Base-by-base conservation (phyloP, 2,329 filamentous ascomycete genomes). In the Sporothrix variecibatus region DNA sequence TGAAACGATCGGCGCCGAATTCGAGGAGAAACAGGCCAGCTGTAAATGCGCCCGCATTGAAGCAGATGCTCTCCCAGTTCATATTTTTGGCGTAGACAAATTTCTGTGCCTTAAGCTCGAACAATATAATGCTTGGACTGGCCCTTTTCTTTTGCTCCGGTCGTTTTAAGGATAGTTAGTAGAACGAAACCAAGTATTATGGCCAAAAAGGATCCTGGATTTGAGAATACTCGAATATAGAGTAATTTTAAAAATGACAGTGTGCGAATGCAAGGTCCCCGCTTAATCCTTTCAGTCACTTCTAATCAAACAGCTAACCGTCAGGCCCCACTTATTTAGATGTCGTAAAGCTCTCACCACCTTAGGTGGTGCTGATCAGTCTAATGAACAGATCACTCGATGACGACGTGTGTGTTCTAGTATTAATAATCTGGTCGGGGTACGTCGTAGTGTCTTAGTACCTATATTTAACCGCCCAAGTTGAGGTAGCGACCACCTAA, bases 1-100 rank as follows among this genome's bases (percentile, higher is more conserved):
- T 67, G 62, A 67, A 67, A 31, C 62, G 62, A 46, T 67, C 62
- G 7, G 62, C 62, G 62, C 62, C 62, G 62, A 67, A 67, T 67
- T 67, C 62, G n/a, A 67, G 62, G 62, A 67, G 62, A 67, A 67
- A 67, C 62, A 67, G n/a, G 40, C 62, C 62, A 5, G 62, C 62
- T 7, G 40, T n/a, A 46, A 67, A 67, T 9, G 62, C 62, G 38
- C 34, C 12, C 2, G 62, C 62, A 46, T 67, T 67, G 62, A 67
- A 67, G n/a, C n/a, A 46, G 62, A 67, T 46, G 62, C 38, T 67
- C 5, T 67, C 62, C 62, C 62, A 67, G 40, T 67, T n/a, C 62
- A 67, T 67, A 2, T 67, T 67, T 67, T 31, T 28, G 26, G 28
- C 12, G 28, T 7, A 62, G 58, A 34, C 58, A 38, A 20, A 34